Evolutionary conservation across 2,329 filamentous ascomycete species (phyloP), one percentile per base, ranked within the genome.

Genomic region (Curvularia hawaiiensis): DNA sequence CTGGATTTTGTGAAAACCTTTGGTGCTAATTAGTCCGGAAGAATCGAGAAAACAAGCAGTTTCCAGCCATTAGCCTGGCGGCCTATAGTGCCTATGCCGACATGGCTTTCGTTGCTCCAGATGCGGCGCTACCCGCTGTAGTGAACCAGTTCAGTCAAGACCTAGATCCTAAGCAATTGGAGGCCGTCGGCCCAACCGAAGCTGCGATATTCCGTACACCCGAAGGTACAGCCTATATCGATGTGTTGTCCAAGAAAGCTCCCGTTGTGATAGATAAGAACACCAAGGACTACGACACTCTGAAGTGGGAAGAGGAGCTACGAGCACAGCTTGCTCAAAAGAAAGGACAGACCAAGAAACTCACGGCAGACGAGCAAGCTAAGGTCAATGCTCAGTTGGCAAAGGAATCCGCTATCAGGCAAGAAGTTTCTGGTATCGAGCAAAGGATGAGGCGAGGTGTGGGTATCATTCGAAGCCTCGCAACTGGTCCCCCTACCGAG

Each of bases 261-360:
- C 86, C 87, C 57, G 85, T 85, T 38, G 79, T 89, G 2, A 87
- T 92, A 3, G 89, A 92, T 77, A 98, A 97, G 79, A 97, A 92
- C 69, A 89, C 87, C 48, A 97, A 96, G 75, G 95, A 98, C 73
- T 97, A 97, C 68, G 92, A 99, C 67, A 96, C 92, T 1, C 78
- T 97, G 40, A 97, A 97, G 77, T 99, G 96, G 95, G 95, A 99
- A 77, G 90, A 94, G 74, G 95, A 99, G 63, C 83, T 99, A 8
- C 85, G 93, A 56, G 84, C 87, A 39, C 92, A 97, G 68, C 79
- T 99, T 40, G 92, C 93, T n/a, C 84, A 91, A 72, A 99, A 98
- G 81, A 97, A 94, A 76, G 94, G 94, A 1, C 86, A 90, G 59
- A 87, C 92, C 67, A 94, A 92, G 79, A 99, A 97, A 78, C 85